Conservation (phyloP, 2,329 filamentous ascomycete genomes). For the Aspergillus cejpii region DNA sequence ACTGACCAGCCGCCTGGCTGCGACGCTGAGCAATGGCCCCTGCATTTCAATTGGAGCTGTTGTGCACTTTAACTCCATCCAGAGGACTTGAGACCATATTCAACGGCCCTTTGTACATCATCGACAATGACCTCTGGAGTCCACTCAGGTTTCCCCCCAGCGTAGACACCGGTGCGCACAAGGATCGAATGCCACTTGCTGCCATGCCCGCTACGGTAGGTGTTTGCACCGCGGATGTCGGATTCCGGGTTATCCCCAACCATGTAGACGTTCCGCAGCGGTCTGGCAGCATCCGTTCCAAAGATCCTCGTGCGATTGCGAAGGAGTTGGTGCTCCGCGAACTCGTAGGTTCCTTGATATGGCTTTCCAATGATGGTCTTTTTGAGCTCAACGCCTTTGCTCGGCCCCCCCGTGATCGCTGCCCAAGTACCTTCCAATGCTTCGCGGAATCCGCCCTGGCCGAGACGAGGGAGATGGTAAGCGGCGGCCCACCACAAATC, state of each 20-base stretch:
- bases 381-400: slow-evolving; percentile 50
- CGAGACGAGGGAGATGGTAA: slow-evolving; percentile 78
- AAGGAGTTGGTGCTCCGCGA: slow-evolving; percentile 68
- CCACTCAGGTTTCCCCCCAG: slow-evolving; percentile 51
- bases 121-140: slow-evolving; percentile 61
- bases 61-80: slow-evolving; percentile 27
- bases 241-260: slow-evolving; percentile 84
- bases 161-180: slow-evolving; percentile 74
- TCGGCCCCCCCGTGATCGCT: slow-evolving; percentile 56
- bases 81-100: slow-evolving; percentile 62
- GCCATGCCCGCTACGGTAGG: slow-evolving; percentile 58
- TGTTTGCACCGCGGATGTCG: slow-evolving; percentile 82
- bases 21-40: too few relatives aligned
- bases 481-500: slow-evolving; percentile 84
- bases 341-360: slow-evolving; percentile 67
- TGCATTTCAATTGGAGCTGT: not conserved
- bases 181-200: slow-evolving; percentile 73
- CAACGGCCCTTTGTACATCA: slow-evolving; percentile 69
- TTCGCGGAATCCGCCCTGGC: slow-evolving; percentile 83
- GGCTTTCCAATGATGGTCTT: slow-evolving; percentile 79
- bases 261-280: slow-evolving; percentile 81
- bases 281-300: slow-evolving; percentile 30
- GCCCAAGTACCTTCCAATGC: slow-evolving; percentile 75
- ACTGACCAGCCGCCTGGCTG: too few relatives aligned
- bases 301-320: slow-evolving; percentile 52